Base-by-base conservation (phyloP, 768 basidiomycete species). In the Pisolithus sp. region DNA sequence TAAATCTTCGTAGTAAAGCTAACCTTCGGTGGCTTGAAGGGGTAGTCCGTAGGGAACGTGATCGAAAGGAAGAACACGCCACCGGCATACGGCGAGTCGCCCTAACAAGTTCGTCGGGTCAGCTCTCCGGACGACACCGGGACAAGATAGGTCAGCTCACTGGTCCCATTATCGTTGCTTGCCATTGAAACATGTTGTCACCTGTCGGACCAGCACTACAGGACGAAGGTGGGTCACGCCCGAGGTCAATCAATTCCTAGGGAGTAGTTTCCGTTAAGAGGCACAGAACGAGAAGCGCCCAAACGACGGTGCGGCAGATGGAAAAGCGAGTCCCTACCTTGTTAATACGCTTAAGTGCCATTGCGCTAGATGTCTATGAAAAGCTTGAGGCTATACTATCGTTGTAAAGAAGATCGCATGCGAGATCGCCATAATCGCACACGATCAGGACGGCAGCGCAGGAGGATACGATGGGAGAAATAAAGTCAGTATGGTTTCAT, bases 1-100 rank as follows among this genome's bases (percentile, higher is more conserved):
- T 97, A 98, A 63, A 97, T 97, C 89, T 96, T 97, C 67, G 96
- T 98, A 60, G 93, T 95, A 73, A 99, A 99, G 77, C 87, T 87
- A 74, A 99, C 93, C 82, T 99, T 99, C 73, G 96, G 96, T 40
- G 96, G 96, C 76, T 98, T 97, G 86, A 98, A 98, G 23, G 96
- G 96, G 77, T 99, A 99, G 71, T 99, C 95, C 71, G 89, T 91
- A 44, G 92, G 91, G 80, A 93, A 93, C 41, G 79, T 82, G 69
- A 95, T 93, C 46, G 86, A 85, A 44, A 94, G 83, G 88, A 98
- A 98, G 79, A 99, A 99, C 51, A 99, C 96, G 68, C 96, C 96
- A 64, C 96, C 96, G 30, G 95, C 85, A 68, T 99, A 99, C 26
- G 96, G 96, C 62, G 93, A 96, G 69, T 99, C 95, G 63, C 89